Evolutionary conservation across 192 early-diverging fungal genomes (phyloP).

Genomic region (Linnemannia hyalina): DNA sequence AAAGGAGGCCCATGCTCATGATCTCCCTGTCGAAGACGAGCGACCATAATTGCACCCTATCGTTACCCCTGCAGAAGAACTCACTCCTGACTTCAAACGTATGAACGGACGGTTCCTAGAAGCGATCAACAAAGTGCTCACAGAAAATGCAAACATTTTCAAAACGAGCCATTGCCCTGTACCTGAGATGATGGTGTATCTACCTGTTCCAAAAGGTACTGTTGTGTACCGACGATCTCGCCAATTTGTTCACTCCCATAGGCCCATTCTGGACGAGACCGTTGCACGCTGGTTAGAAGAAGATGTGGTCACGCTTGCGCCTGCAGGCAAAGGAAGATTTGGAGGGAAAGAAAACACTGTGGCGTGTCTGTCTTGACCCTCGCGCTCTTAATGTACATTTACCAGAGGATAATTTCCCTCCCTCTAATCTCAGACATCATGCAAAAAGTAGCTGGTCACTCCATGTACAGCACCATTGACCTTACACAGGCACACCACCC

Average conservation of each 20-base stretch:
- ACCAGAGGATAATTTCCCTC: constrained; percentile 14
- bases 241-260: neutral
- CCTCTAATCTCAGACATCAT: constrained; percentile 19
- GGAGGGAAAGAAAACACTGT: neutral
- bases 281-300: constrained; percentile 3
- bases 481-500: constrained; percentile 11
- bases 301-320: neutral
- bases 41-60: neutral
- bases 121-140: neutral
- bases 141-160: neutral
- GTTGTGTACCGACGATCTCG: neutral
- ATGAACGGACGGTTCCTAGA: neutral
- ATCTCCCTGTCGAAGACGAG: neutral
- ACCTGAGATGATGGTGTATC: neutral
- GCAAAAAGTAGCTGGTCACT: too few species aligned
- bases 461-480: constrained; percentile 11
- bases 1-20: neutral
- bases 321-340: neutral
- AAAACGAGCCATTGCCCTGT: neutral
- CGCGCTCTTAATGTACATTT: neutral
- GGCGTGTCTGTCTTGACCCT: constrained; percentile 5
- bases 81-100: neutral
- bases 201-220: neutral
- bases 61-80: neutral
- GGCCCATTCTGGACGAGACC: neutral